Evolutionary conservation across 2,329 filamentous ascomycete genomes (phyloP).

Genomic region (Claviceps arundinis): DNA sequence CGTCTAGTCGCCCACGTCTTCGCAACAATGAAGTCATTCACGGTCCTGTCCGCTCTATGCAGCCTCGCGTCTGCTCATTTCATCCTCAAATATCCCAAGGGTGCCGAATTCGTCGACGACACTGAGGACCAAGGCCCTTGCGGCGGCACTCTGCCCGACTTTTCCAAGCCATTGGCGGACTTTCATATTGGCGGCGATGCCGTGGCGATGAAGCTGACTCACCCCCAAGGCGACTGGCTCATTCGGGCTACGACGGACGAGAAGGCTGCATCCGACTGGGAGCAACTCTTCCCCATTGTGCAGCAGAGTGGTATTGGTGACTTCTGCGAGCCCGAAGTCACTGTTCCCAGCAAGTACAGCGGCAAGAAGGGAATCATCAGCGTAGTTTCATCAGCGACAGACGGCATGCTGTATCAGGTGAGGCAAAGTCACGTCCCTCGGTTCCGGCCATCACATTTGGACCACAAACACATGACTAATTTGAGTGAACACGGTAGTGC

Average conservation of each 20-base stretch:
- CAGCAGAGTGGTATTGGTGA: constrained; percentile 39
- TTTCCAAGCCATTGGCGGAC: constrained; percentile 32
- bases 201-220: constrained; percentile 32
- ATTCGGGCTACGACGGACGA: constrained; percentile 43
- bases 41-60: constrained; percentile 25
- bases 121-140: constrained; percentile 34
- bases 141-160: constrained; percentile 37
- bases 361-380: constrained; percentile 43
- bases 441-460: neutral
- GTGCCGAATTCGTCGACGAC: constrained; percentile 35
- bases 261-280: constrained; percentile 36
- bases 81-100: constrained; percentile 32
- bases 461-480: neutral
- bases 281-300: constrained; percentile 39
- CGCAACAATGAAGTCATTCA: constrained; percentile 12
- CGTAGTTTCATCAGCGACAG: constrained; percentile 36
- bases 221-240: constrained; percentile 41
- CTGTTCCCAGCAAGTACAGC: constrained; percentile 33
- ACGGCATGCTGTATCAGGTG: constrained; percentile 46
- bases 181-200: constrained; percentile 46
- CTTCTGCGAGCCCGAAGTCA: constrained; percentile 38
- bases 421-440: constrained; percentile 3
- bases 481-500: constrained; percentile 25
- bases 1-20: neutral
- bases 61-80: constrained; percentile 39